Conservation (phyloP, 805 yeast genomes). For the Kodamaea hsintzibuensis region DNA sequence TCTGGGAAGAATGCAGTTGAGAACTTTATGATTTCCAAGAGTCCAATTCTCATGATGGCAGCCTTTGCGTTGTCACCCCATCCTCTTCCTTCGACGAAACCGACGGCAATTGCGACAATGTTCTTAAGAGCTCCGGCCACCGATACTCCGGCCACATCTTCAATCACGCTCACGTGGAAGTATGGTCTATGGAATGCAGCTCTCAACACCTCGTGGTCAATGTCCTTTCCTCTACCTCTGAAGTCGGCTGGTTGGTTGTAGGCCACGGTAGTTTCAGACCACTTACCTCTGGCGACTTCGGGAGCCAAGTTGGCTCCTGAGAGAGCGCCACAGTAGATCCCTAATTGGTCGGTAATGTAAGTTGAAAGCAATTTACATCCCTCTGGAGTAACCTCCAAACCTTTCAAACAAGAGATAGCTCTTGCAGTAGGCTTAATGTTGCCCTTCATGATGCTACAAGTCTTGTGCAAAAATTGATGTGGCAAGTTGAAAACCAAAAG, state of each 20-base stretch:
- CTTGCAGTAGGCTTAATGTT: constrained; percentile 37
- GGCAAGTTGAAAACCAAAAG: constrained; percentile 47
- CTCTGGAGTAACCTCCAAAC: constrained; percentile 43
- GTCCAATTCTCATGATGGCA: constrained; percentile 48
- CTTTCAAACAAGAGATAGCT: constrained; percentile 48
- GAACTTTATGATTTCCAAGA: constrained; percentile 44
- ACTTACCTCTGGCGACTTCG: constrained; percentile 47
- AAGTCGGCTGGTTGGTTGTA: constrained; percentile 41
- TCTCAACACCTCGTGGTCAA: constrained; percentile 40
- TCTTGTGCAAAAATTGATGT: constrained; percentile 44
- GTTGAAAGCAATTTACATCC: constrained; percentile 47
- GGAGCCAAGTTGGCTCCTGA: constrained; percentile 52
- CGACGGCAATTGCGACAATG: constrained; percentile 47
- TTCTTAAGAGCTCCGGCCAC: constrained; percentile 50
- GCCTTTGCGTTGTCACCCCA: constrained; percentile 54
- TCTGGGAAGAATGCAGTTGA: constrained; percentile 38
- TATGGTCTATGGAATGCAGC: constrained; percentile 47
- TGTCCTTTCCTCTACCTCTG: constrained; percentile 43
- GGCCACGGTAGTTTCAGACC: constrained; percentile 50
- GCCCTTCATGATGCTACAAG: constrained; percentile 41
- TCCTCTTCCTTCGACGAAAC: constrained; percentile 48
- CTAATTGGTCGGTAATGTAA: constrained; percentile 44
- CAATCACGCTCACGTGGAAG: constrained; percentile 47
- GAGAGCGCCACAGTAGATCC: constrained; percentile 45
- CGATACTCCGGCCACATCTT: constrained; percentile 48